Conservation (phyloP, 139 green algal genomes). For the Coelastrella sp. region DNA sequence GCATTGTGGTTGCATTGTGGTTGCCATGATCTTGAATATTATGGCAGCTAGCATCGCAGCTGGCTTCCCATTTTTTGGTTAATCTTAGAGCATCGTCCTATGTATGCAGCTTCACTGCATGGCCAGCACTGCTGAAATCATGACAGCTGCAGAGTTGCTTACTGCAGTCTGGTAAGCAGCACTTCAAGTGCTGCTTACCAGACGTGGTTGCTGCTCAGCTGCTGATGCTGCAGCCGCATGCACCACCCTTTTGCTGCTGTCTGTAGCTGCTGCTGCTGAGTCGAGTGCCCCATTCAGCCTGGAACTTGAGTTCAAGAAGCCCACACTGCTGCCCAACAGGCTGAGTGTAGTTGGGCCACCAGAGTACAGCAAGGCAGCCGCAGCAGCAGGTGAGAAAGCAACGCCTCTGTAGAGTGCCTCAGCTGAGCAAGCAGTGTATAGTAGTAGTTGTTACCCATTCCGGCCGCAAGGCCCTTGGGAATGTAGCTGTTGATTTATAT, state of each 20-base stretch:
- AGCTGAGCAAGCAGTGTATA: neutral
- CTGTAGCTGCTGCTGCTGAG: neutral
- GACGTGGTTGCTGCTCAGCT: too few relatives aligned
- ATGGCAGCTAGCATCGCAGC: neutral
- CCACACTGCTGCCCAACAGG: conserved; percentile 48
- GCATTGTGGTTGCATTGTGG: too few relatives aligned
- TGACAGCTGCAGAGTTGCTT: too few relatives aligned
- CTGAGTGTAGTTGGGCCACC: neutral
- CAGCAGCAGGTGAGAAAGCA: conserved; percentile 1
- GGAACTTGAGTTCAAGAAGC: conserved; percentile 51
- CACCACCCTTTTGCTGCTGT: neutral
- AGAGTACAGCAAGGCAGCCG: conserved; percentile 5
- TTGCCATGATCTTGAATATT: too few relatives aligned
- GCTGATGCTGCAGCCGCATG: neutral
- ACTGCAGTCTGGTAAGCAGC: too few relatives aligned
- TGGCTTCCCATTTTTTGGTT: too few relatives aligned
- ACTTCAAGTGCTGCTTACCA: too few relatives aligned
- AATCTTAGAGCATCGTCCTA: too few relatives aligned
- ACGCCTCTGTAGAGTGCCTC: neutral
- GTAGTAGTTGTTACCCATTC: too few relatives aligned
- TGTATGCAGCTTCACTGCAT: too few relatives aligned
- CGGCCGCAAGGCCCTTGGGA: too few relatives aligned
- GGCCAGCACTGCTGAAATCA: too few relatives aligned
- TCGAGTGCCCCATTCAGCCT: neutral
- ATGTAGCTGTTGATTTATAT: neutral